These are phyloP conservation scores for Blumeria graminis DNA, from an alignment of 2,329 filamentous ascomycete species.

Conservation along the genomic window DNA sequence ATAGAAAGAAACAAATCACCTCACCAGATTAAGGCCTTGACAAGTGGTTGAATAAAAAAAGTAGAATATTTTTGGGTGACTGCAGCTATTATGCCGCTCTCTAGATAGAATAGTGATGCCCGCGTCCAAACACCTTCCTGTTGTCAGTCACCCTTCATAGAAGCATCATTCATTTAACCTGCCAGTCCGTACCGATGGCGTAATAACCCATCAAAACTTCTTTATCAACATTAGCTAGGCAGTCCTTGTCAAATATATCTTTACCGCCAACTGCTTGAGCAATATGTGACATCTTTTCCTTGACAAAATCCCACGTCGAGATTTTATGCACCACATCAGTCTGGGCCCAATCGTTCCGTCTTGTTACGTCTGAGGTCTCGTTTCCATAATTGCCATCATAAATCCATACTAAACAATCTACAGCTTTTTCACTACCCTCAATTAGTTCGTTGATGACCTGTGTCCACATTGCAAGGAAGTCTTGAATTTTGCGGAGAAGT, in stretches of 20 bases:
- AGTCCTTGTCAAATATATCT: slow-evolving; percentile 39
- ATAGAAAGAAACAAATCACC: no score
- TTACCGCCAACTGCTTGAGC: slow-evolving; percentile 39
- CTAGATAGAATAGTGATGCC: no score
- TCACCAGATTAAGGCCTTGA: no score
- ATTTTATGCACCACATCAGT: slow-evolving; percentile 45
- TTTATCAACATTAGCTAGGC: slow-evolving; percentile 49
- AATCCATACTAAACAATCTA: slow-evolving; percentile 27
- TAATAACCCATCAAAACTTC: slow-evolving; percentile 45
- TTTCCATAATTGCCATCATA: slow-evolving; percentile 13
- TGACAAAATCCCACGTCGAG: slow-evolving; percentile 38
- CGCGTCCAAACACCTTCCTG: no score
- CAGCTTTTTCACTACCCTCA: slow-evolving; percentile 28
- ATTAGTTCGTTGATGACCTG: slow-evolving; percentile 41
- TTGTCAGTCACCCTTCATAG: no score
- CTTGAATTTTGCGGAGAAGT: slow-evolving; percentile 38
- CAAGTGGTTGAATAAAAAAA: no score
- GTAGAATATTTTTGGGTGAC: no score
- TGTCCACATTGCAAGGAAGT: slow-evolving; percentile 54
- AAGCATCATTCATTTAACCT: no score
- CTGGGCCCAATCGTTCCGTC: not conserved
- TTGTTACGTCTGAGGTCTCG: slow-evolving; percentile 25
- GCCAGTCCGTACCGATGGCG: slow-evolving; percentile 12
- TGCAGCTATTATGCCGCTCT: no score
- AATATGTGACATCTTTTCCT: slow-evolving; percentile 31